A percentile compares a stretch with the other conserved stretches of the same genome.
Conservation (phyloP, 1,139 yeast genomes). For the Hyphopichia khmerensis region DNA sequence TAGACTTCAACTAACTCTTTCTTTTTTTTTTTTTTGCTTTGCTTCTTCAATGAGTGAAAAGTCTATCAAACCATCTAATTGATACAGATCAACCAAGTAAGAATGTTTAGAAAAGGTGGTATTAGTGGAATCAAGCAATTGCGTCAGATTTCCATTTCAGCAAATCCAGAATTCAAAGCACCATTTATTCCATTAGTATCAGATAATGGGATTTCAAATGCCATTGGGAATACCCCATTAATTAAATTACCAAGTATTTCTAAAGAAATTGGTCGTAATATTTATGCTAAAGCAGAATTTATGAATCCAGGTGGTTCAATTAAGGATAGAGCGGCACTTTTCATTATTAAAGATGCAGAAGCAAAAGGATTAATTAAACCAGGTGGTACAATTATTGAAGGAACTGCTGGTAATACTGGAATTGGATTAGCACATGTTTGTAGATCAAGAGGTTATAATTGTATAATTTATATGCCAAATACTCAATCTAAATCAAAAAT, state of each 20-base stretch:
- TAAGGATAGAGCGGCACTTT: constrained; percentile 87
- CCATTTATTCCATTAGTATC: constrained; percentile 65
- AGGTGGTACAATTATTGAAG: constrained; percentile 60
- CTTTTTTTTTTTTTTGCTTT: too few species aligned
- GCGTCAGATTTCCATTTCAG: constrained; percentile 2
- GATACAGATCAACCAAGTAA: too few species aligned
- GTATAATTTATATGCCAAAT: constrained; percentile 87
- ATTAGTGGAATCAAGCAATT: not conserved
- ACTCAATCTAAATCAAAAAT: constrained; percentile 81
- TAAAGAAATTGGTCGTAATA: constrained; percentile 64
- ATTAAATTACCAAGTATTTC: constrained; percentile 64
- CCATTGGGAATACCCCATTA: constrained; percentile 88
- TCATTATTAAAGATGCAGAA: constrained; percentile 78
- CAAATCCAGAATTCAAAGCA: constrained; percentile 14
- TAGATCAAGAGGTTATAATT: constrained; percentile 76
- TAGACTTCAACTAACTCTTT: too few species aligned
- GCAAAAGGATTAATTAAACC: constrained; percentile 59
- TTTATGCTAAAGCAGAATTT: constrained; percentile 87
- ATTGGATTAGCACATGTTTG: constrained; percentile 89
- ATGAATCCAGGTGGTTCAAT: constrained; percentile 96
- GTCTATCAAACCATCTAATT: too few species aligned
- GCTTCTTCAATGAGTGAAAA: too few species aligned
- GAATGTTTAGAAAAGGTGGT: too few species aligned
- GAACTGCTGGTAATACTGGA: constrained; percentile 72
- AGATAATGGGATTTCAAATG: constrained; percentile 64